These are phyloP conservation scores for Leptographium flavum DNA, from an alignment of 2,329 filamentous ascomycete genomes.

Conservation along the genomic window DNA sequence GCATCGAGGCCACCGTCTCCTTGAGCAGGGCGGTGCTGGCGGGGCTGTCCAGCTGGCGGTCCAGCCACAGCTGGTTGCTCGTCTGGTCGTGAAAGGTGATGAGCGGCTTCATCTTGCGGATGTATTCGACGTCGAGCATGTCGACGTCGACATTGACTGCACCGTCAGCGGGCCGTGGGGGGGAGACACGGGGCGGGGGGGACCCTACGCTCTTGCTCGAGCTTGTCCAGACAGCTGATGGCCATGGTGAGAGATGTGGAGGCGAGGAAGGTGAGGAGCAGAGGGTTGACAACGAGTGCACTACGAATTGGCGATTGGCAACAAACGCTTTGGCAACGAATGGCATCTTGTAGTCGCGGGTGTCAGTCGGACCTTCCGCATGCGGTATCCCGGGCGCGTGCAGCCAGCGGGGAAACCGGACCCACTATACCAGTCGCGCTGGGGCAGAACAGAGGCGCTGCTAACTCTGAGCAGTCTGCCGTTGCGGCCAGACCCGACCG, in stretches of 20 bases:
- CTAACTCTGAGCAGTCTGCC: no score
- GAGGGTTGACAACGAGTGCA: no score
- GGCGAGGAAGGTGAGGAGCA: no score
- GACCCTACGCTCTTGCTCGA: slow-evolving; percentile 22
- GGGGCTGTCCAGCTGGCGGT: slow-evolving; percentile 27
- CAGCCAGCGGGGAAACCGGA: no score
- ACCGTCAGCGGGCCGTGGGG: not conserved
- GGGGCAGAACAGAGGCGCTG: no score
- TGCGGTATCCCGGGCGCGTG: no score
- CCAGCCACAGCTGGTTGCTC: slow-evolving; percentile 34
- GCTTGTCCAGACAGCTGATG: slow-evolving; percentile 27
- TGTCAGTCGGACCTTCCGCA: no score
- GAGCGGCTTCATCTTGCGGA: slow-evolving; percentile 19
- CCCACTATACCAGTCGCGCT: no score
- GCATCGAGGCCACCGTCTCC: slow-evolving; percentile 27
- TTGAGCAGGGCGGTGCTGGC: slow-evolving; percentile 28
- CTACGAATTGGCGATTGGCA: no score
- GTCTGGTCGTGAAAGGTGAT: slow-evolving; percentile 33
- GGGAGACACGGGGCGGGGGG: not conserved
- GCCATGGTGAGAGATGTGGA: slow-evolving; percentile 3
- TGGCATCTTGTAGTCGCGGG: no score
- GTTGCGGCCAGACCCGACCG: no score
- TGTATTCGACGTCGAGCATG: slow-evolving; percentile 35
- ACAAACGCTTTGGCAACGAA: no score
- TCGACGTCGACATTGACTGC: slow-evolving; percentile 36